Base-by-base conservation (phyloP, 2,329 filamentous ascomycete genomes). In the Teratosphaeria gauchensis region DNA sequence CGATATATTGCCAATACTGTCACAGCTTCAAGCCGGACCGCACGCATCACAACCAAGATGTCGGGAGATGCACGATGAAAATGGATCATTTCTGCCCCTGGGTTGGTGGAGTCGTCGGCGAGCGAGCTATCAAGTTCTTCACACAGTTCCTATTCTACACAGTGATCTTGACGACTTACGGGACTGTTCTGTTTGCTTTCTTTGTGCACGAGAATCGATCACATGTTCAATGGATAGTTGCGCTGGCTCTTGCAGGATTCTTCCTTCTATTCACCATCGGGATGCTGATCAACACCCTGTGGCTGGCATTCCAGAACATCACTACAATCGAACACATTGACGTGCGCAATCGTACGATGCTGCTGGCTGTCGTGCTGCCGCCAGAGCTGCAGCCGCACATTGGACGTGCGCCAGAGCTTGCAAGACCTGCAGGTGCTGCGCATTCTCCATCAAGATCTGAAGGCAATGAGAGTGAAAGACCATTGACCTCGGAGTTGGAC, bases 81-180 rank as follows among this genome's bases (percentile, higher is more conserved):
- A 94, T 96, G 88, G 92, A 97, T 63, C 92, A 97, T 70, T 94
- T 92, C 68, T 99, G 94, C 69, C 94, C 92, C 0, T 97, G 85
- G 56, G 92, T 95, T n/a, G 92, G 92, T 3, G 94, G 92, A 24
- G 89, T 96, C 64, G 86, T 99, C 9, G 88, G 85, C 0, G 92
- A 96, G 71, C 56, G 64, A 1, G 78, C 87, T 2, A 92, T 92
- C 77, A 96, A 96, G 68, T 96, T 90, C 74, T 97, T 99, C 69
- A 77, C 91, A 11, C 94, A 96, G 65, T 96, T 96, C 69, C 84
- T 85, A 16, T 80, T 83, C 51, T 96, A 94, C 71, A 84, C 84
- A 1, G 76, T 83, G 4, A 66, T 90, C 3, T 89, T 86, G 65
- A 90, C 86, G 64, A 72, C 78, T 2, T 82, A 89, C 59, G 74